Percentiles rank a stretch among this genome's conserved stretches.
These are phyloP conservation scores for Dorcoceras hygrometricum DNA, from an alignment of 257 asterid genomes.

Conservation along the genomic window DNA sequence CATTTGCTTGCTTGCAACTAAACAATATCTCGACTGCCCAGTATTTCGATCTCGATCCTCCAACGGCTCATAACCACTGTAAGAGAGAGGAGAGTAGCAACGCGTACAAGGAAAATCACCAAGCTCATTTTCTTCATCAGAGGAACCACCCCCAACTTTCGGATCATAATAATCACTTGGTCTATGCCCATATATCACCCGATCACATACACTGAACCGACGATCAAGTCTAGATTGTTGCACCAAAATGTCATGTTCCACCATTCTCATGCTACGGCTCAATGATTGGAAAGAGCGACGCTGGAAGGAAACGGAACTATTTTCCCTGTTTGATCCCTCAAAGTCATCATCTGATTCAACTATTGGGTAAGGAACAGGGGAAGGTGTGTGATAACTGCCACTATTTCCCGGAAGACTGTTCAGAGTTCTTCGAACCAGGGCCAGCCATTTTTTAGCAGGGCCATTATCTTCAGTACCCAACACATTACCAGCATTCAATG, in stretches of 20 bases:
- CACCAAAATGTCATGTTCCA: conserved; percentile 49
- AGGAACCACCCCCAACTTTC: conserved; percentile 38
- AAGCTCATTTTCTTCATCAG: conserved; percentile 54
- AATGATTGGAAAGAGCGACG: conserved; percentile 71
- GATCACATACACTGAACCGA: conserved; percentile 81
- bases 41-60: conserved; percentile 59
- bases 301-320: conserved; percentile 51
- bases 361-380: conserved; percentile 81
- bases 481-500: conserved; percentile 94
- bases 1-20: conserved; percentile 97
- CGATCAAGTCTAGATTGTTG: conserved; percentile 71
- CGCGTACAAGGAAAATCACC: conserved; percentile 47
- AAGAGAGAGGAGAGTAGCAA: conserved; percentile 48
- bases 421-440: conserved; percentile 66
- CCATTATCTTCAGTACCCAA: conserved; percentile 96
- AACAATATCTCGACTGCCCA: conserved; percentile 64
- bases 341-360: conserved; percentile 86
- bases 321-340: conserved; percentile 61
- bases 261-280: conserved; percentile 81
- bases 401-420: conserved; percentile 75
- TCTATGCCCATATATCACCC: conserved; percentile 58
- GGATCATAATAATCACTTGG: conserved; percentile 59
- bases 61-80: conserved; percentile 34
- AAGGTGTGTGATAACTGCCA: conserved; percentile 55
- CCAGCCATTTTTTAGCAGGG: conserved; percentile 89